Evolutionary conservation across 139 green algal species (phyloP).

Genomic region (Chlorella sorokiniana): DNA sequence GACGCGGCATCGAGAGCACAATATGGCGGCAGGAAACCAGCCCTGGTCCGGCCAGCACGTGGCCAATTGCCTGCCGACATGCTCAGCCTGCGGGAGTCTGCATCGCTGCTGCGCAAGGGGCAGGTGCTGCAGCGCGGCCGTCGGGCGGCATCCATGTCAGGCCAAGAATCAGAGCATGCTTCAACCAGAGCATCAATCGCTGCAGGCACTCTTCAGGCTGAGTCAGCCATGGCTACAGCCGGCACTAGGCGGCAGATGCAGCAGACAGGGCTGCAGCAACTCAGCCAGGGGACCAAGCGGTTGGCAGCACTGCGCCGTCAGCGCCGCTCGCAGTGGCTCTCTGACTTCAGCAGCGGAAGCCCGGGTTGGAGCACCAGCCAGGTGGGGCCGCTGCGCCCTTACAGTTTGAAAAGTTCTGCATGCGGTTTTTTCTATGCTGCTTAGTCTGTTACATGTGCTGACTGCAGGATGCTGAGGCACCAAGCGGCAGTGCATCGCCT

Average conservation of each 20-base stretch:
- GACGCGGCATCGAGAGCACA: neutral
- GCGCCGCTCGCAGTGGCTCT: slow-evolving; percentile 3
- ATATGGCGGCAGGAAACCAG: neutral
- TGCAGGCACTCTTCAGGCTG: no score
- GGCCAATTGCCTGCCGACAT: slow-evolving; percentile 12
- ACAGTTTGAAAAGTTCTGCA: no score
- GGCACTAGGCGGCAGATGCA: no score
- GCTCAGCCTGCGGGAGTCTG: slow-evolving; percentile 18
- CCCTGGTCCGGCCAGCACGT: neutral
- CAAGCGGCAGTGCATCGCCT: no score
- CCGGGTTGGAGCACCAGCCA: neutral
- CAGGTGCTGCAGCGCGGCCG: neutral
- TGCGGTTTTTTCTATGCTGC: no score
- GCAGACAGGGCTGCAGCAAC: no score
- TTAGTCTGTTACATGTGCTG: no score
- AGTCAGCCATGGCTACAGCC: no score
- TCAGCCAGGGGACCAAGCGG: neutral
- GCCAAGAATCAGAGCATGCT: no score
- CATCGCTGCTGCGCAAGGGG: neutral
- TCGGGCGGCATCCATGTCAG: neutral
- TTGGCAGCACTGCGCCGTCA: neutral
- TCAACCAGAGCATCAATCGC: no score
- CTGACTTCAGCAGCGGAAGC: neutral
- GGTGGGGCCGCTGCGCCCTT: neutral
- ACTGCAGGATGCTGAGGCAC: no score